Evolutionary conservation across 495 filamentous ascomycete species (phyloP).

Genomic region (Aspergillus haitiensis): DNA sequence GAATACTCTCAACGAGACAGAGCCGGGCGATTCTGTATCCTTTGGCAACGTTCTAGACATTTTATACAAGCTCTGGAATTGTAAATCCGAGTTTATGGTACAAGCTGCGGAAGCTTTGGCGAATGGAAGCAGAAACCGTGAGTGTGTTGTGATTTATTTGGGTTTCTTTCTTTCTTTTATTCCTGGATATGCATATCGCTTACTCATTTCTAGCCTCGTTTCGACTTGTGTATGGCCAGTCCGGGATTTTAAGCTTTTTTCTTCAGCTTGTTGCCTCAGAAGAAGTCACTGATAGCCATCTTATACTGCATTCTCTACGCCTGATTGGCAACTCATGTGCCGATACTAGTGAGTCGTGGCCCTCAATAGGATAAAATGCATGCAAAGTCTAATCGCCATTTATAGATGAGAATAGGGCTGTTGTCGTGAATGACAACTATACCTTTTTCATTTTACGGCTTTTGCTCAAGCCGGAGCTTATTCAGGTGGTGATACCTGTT

Average conservation of each 20-base stretch:
- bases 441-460: slow-evolving; percentile 56
- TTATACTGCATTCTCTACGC: slow-evolving; percentile 60
- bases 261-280: slow-evolving; percentile 51
- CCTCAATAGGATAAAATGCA: slow-evolving; percentile 1
- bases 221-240: slow-evolving; percentile 63
- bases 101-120: slow-evolving; percentile 60
- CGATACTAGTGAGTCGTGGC: slow-evolving; percentile 61
- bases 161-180: slow-evolving; percentile 6
- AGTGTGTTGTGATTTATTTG: slow-evolving; percentile 31
- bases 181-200: background rate
- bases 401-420: slow-evolving; percentile 70
- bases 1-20: slow-evolving; percentile 15
- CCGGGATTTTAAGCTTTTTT: slow-evolving; percentile 68
- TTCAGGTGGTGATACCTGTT: slow-evolving; percentile 63
- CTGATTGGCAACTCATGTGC: slow-evolving; percentile 80
- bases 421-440: slow-evolving; percentile 59
- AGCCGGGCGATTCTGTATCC: slow-evolving; percentile 27
- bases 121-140: slow-evolving; percentile 67
- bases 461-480: slow-evolving; percentile 49
- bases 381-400: slow-evolving; percentile 12
- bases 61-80: slow-evolving; percentile 39
- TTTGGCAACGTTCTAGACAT: slow-evolving; percentile 30
- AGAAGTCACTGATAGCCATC: slow-evolving; percentile 31
- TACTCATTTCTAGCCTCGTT: slow-evolving; percentile 51
- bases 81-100: slow-evolving; percentile 45